Evolutionary conservation across 2,329 filamentous ascomycete genomes (phyloP), one percentile per base, ranked within the genome.

Genomic region (Cryphonectria nitschkei): DNA sequence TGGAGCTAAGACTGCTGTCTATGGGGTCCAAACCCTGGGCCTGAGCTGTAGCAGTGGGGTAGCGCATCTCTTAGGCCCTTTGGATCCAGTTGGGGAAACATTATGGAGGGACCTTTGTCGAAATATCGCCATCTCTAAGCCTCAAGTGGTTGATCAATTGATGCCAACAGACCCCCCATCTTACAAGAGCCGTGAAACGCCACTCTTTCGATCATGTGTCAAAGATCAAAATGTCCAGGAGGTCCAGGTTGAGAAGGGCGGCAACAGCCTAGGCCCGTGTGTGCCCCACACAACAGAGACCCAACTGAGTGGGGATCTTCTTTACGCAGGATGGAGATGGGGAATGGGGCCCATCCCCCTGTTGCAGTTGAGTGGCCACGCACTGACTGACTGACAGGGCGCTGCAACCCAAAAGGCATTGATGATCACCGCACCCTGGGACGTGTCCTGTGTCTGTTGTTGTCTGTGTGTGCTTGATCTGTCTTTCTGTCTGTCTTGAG

Each of bases 341-440:
- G 22, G 34, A 61, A 37, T 34, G 58, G 56, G 34, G 34, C 58
- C 32, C 58, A 39, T 4, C 39, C 58, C 58, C 46, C 58, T 61
- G 58, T 32, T 39, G 58, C 58, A 61, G 58, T 50, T 50, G 9
- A 50, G 19, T n/a, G 29, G 58, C 58, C 34, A 61, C 58, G 58
- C 29, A n/a, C n/a, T 13, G 52, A n/a, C 37, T 39, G 37, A 39
- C 37, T 39, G 37, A 39, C 29, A 22, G 58, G 58, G 29, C 58
- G 22, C 58, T 39, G 58, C 16, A 37, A 61, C 58, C 58, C 58
- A 37, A 32, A 32, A 61, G 58, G 58, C 58, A 61, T 61, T 39
- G 58, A 61, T 61, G 58, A 61, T 61, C 58, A 61, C 58, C 58
- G 34, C 46, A 39, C 34, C 58, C 13, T 61, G 58, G 58, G 58